Base-by-base conservation (phyloP, 2,329 filamentous ascomycete genomes). In the Cladophialophora carrionii region DNA sequence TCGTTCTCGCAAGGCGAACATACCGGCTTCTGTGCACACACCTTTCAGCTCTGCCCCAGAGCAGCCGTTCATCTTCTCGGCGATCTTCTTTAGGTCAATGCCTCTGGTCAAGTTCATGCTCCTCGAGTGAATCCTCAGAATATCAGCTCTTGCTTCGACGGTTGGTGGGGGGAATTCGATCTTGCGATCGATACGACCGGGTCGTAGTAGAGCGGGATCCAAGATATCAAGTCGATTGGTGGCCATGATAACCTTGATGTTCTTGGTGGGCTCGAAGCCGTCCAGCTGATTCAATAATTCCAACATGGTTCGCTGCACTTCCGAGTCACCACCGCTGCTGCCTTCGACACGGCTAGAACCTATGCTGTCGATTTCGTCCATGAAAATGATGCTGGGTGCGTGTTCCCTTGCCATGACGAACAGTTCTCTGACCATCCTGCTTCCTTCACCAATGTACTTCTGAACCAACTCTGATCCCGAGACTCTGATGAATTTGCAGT, bases 241-340 rank as follows among this genome's bases (percentile, higher is more conserved):
- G 61, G 95, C 95, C 94, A 99, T 99, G 81, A 99, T 96, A 78
- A 99, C 92, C 81, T 99, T 99, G 87, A 99, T 99, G 81, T 98
- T 98, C 84, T 99, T 99, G 54, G 94, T 98, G 5, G 95, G 95
- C 80, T 98, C 95, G 79, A 99, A 99, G 57, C 95, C 95, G 76
- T 99, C 95, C 66, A 99, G 87, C 83, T 99, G 95, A 82, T 99
- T 99, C 71, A 99, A 87, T 66, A 99, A 84, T 79, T 99, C 95
- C 80, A 99, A 81, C 95, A 99, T 99, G 55, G 95, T 99, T 74
- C 95, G 89, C 82, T 99, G 95, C 60, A 99, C 95, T 80, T 99
- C 95, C 0, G 93, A 97, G 76, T 99, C 95, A 75, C 95, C 95
- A 60, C 93, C 93, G 22, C 91, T 96, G 64, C 91, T 96, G 29